Base-by-base conservation (phyloP, 495 filamentous ascomycete genomes). In the Penicillium egyptiacum region DNA sequence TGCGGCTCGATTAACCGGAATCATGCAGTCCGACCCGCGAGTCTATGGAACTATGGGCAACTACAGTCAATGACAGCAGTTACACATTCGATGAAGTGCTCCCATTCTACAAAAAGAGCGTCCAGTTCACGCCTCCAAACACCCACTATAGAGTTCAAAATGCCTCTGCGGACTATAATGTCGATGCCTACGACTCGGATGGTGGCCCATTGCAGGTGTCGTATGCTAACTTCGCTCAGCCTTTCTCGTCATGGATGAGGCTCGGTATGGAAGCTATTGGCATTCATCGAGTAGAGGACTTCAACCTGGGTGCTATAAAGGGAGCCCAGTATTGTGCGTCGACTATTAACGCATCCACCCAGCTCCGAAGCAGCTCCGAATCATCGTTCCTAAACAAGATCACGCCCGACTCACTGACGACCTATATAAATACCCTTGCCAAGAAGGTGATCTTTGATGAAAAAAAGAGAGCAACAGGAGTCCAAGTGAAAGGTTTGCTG, bases 21-120 rank as follows among this genome's bases (percentile, higher is more conserved):
- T 3, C 4, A 35, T 20, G 0, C n/a, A 68, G 80, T 4, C 70
- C 67, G 0, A 79, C 74, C 0, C 60, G 52, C 5, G 76, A 70
- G 0, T 65, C 80, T 1, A 78, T 77, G 58, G 65, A 82, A 12
- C 60, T 68, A 57, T 88, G 84, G 85, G 85, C 84, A 0, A 75
- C 83, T 26, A 39, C 49, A 0, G 82, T 87, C 6, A 76, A 78
- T 39, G 85, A 88, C 58, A 46, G 74, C 2, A 77, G 70, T 50
- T 89, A 82, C 58, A 69, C 67, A 4, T 88, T 72, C 30, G 73
- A 82, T 9, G 70, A 78, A 7, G 53, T 83, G 0, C 68, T 84
- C 0, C 81, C 81, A 0, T 84, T 75, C 57, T 88, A 79, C 55
- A 66, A 85, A 56, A 80, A 79, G 43, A 80, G 75, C 45, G 51